Evolutionary conservation across 768 basidiomycete genomes (phyloP).

Genomic region (Russula olivacea): DNA sequence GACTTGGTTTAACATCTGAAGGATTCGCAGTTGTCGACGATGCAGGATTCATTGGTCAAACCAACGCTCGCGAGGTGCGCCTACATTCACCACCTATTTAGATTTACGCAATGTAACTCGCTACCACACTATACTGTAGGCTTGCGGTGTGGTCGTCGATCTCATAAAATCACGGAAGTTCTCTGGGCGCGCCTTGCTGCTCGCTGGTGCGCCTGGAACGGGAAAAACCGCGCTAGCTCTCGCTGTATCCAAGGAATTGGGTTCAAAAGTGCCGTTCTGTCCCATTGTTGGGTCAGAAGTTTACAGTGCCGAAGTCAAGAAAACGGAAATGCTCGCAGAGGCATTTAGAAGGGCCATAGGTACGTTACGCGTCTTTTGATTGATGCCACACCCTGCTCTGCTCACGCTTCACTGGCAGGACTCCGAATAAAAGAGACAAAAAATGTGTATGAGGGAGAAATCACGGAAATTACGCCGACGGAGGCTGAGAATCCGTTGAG

Average conservation of each 20-base stretch:
- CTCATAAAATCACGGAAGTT: constrained; percentile 89
- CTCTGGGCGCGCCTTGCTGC: constrained; percentile 84
- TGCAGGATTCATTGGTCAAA: no score
- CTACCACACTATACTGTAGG: constrained; percentile 39
- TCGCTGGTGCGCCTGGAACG: constrained; percentile 95
- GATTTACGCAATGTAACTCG: no score
- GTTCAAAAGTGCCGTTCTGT: constrained; percentile 93
- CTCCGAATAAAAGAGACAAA: constrained; percentile 98
- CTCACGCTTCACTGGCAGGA: constrained; percentile 42
- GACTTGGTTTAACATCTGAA: no score
- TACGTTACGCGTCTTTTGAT: constrained; percentile 36
- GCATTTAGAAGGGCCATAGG: constrained; percentile 93
- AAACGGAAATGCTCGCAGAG: constrained; percentile 96
- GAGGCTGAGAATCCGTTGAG: constrained; percentile 97
- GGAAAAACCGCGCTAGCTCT: constrained; percentile 96
- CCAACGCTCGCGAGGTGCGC: no score
- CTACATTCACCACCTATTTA: no score
- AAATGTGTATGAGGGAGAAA: constrained; percentile 97
- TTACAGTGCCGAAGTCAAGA: constrained; percentile 95
- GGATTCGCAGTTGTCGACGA: no score
- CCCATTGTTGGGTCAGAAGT: constrained; percentile 99
- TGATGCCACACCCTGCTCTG: no score
- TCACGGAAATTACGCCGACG: constrained; percentile 94
- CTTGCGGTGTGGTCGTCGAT: constrained; percentile 85
- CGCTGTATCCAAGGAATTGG: constrained; percentile 93